Evolutionary conservation across 345 rosid genomes (phyloP).

Genomic region (Camelina laxa): DNA sequence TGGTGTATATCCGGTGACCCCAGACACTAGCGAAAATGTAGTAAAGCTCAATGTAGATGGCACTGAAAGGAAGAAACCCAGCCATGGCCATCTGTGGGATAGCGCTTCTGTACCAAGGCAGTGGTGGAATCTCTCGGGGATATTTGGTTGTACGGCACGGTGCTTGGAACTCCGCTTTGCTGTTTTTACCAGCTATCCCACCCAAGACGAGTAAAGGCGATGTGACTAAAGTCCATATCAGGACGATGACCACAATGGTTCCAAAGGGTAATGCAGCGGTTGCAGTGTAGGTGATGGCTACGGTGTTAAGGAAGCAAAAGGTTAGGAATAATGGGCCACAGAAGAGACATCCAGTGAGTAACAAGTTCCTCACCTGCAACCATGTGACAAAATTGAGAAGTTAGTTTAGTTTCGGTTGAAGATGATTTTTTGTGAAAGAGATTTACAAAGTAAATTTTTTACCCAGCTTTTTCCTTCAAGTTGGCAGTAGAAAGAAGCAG

Average conservation of each 20-base stretch:
- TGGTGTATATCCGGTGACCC: constrained; percentile 90
- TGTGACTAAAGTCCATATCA: constrained; percentile 80
- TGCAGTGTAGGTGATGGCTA: constrained; percentile 75
- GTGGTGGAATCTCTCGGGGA: constrained; percentile 73
- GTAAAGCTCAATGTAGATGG: constrained; percentile 87
- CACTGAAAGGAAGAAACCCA: constrained; percentile 80
- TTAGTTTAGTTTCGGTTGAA: not conserved
- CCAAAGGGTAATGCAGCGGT: constrained; percentile 86
- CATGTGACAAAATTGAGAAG: not conserved
- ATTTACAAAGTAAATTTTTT: constrained; percentile 17
- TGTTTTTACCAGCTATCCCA: constrained; percentile 87
- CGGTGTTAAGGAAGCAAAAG: constrained; percentile 86
- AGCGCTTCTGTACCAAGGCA: constrained; percentile 81
- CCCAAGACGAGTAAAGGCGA: constrained; percentile 81
- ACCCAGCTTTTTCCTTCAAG: constrained; percentile 96
- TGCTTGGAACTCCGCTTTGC: constrained; percentile 86
- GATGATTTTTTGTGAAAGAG: not conserved
- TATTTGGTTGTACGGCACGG: constrained; percentile 87
- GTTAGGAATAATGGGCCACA: constrained; percentile 89
- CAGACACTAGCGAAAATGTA: constrained; percentile 88
- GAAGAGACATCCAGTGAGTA: constrained; percentile 80
- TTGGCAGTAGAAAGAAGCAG: constrained; percentile 87
- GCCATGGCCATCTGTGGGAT: constrained; percentile 96
- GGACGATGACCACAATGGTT: constrained; percentile 76
- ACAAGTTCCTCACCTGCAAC: constrained; percentile 72